Evolutionary conservation across 2,329 filamentous ascomycete species (phyloP), one percentile per base, ranked within the genome.

Genomic region (Trichoderma sp.): DNA sequence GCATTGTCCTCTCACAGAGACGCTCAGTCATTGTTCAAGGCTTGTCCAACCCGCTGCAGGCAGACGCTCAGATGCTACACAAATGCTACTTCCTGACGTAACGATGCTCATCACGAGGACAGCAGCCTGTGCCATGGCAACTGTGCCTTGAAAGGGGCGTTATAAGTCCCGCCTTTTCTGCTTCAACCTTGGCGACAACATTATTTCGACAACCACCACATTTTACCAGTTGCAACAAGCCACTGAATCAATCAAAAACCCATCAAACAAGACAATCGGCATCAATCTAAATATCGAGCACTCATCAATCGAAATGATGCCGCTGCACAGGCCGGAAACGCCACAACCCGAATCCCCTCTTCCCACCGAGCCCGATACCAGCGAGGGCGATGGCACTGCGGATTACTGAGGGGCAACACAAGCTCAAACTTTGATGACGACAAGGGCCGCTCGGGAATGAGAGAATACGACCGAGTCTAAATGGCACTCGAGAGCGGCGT

Each of bases 371-470:
- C 78, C 79, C 5, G 77, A 77, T 65, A 75, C 75, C 36, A 76
- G 77, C 47, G 78, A 79, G 66, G 79, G 79, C 28, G 78, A 79
- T 61, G 78, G 77, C 63, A 79, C 76, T 20, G 78, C 76, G 23
- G 78, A 80, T 69, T 80, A 76, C 69, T 73, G 63, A 70, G 66
- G 71, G 61, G 53, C 39, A 69, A 47, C 13, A 23, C 39, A 13
- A 58, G 26, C 53, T 34, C 26, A 30, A 59, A 23, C 12, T 12
- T 20, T 43, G 68, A 70, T 70, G 58, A 70, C 68, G 59, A 43
- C 65, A 47, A 47, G 17, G 15, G 36, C 30, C 32, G 64, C 32
- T 43, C 50, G 9, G 30, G 28, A 36, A 43, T 30, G 26, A n/a
- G 66, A 68, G 34, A 59, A 50, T 17, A 68, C 39, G 55, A 50